These are phyloP conservation scores for Euphorbia pulcherrima DNA, from an alignment of 345 rosid genomes.

Conservation along the genomic window DNA sequence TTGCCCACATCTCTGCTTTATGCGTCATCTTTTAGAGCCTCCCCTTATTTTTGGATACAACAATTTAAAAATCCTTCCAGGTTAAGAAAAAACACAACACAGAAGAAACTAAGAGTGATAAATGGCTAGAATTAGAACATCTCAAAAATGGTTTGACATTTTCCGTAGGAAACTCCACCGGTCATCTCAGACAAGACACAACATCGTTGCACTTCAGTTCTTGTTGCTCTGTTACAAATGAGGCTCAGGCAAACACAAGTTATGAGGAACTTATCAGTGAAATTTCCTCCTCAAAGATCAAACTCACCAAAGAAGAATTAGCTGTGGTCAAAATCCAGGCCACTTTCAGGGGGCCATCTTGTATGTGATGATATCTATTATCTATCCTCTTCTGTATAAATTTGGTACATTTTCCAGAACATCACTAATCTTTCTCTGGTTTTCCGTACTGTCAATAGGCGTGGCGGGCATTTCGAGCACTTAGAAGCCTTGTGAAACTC, in stretches of 20 bases:
- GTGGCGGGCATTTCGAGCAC: slow-evolving; percentile 66
- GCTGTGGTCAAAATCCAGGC: slow-evolving; percentile 82
- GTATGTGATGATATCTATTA: slow-evolving; percentile 28
- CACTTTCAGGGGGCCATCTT: slow-evolving; percentile 73
- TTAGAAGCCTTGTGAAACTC: slow-evolving; percentile 75
- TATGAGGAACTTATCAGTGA: neutral
- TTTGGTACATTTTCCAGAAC: neutral
- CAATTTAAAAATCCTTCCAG: slow-evolving; percentile 19
- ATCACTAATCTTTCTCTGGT: neutral
- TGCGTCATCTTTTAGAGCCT: slow-evolving; percentile 17
- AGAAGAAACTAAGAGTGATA: neutral
- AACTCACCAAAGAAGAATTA: slow-evolving; percentile 30
- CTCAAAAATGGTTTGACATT: slow-evolving; percentile 34
- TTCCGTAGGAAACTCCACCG: slow-evolving; percentile 32
- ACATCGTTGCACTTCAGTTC: slow-evolving; percentile 17
- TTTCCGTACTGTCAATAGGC: slow-evolving; percentile 35
- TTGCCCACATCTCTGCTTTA: slow-evolving; percentile 36
- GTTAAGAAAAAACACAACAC: neutral
- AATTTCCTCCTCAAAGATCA: slow-evolving; percentile 9
- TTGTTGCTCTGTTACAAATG: slow-evolving; percentile 19
- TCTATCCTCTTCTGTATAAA: neutral
- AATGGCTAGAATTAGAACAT: slow-evolving; percentile 25
- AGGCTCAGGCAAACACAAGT: neutral
- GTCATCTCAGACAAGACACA: slow-evolving; percentile 12
- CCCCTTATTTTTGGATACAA: neutral